Base-by-base conservation (phyloP, 192 early-diverging fungal genomes). In the Oehlia diaphana region DNA sequence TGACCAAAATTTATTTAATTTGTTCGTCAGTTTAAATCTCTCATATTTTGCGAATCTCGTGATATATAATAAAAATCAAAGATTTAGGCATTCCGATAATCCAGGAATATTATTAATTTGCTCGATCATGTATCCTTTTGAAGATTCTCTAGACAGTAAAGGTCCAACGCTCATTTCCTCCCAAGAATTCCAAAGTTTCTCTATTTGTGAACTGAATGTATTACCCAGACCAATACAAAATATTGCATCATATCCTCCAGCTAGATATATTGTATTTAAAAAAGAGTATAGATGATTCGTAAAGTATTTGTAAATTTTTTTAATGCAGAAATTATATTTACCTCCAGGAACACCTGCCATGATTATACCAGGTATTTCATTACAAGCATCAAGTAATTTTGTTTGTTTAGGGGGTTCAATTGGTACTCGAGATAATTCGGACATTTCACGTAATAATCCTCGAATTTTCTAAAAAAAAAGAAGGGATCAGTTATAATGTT, bases 201-300 rank as follows among this genome's bases (percentile, higher is more conserved):
- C 91, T 26, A 94, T 90, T 19, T 79, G 82, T 39, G 72, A 44
- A 69, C 84, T 84, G 5, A 91, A 84, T 9, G 80, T 82, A 0
- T 88, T 85, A 10, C 89, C 88, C 13, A 95, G 65, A 42, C 89
- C 87, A 62, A 99, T 87, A 74, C 94, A 96, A 82, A 95, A 98
- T 77, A 99, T 98, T 9, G 98, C 98, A 84, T 99, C 98, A 74
- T 90, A 98, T 6, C 98, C 98, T 61, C 98, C 98, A 69, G 97
- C 96, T 93, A 81, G 39, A 39, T 53, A 47, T 16, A 1, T 74
- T 42, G 39, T 42, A 8, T 8, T 8, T 26, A 26, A 26, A 39
- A 61, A 63, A 42, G 5, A 21, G 9, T 63, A 2, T 44, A 35
- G 44, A 42, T 31, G 9, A 63, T 42, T 13, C 8, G 39, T n/a